A percentile compares a stretch with the other conserved stretches of the same genome.
phyloP scores from a whole-genome alignment of 2,329 filamentous ascomycete species.

The Dryadomyces quercivorus region DNA sequence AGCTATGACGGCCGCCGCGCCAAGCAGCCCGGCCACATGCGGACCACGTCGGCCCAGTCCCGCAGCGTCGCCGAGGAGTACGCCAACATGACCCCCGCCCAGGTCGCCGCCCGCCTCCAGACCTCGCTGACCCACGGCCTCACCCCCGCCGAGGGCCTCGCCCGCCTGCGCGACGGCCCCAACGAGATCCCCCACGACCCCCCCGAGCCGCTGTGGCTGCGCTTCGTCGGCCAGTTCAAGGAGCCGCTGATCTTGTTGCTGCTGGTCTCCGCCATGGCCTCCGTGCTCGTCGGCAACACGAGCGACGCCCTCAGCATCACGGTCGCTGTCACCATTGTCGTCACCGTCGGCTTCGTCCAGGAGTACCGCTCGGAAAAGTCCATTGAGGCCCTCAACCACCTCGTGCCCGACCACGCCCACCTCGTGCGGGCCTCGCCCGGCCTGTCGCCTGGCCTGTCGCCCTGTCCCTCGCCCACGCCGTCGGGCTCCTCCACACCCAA shows the following conservation, averaged over 20 bases:
- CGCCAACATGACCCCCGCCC: slow-evolving; percentile 58
- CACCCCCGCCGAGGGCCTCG: slow-evolving; percentile 66
- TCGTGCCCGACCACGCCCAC: slow-evolving; percentile 93
- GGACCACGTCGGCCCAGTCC: slow-evolving; percentile 19
- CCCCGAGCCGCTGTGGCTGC: slow-evolving; percentile 86
- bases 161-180: slow-evolving; percentile 67
- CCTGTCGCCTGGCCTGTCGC: neutral
- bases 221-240: slow-evolving; percentile 93
- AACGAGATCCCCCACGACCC: slow-evolving; percentile 94
- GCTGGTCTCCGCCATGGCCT: slow-evolving; percentile 76
- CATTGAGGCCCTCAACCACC: slow-evolving; percentile 81
- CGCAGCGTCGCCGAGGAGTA: slow-evolving; percentile 45
- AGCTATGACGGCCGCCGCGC: slow-evolving; percentile 11
- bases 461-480: neutral
- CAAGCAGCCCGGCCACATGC: slow-evolving; percentile 10
- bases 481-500: slow-evolving; percentile 12
- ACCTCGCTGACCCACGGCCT: slow-evolving; percentile 80
- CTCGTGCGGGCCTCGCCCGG: slow-evolving; percentile 55
- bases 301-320: slow-evolving; percentile 95
- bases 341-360: slow-evolving; percentile 90
- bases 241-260: slow-evolving; percentile 91
- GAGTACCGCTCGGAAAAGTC: slow-evolving; percentile 98
- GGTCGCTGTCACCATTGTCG: slow-evolving; percentile 91
- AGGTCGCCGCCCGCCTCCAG: slow-evolving; percentile 64
- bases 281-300: slow-evolving; percentile 80